Evolutionary conservation across 2,329 filamentous ascomycete genomes (phyloP).

Genomic region (Rhinocladiella similis): DNA sequence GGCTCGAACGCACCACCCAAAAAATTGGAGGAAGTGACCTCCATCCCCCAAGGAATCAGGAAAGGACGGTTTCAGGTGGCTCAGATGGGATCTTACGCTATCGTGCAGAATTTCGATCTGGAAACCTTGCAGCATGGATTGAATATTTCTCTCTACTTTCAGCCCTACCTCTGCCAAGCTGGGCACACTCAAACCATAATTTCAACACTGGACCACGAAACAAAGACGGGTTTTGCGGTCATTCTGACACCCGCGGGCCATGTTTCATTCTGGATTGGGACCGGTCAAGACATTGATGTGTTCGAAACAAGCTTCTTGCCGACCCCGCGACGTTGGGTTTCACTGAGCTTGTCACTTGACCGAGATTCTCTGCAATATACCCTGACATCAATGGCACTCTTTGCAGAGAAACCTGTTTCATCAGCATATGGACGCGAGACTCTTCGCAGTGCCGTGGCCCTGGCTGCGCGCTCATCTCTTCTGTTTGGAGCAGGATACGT

Average conservation of each 20-base stretch:
- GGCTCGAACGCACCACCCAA: slow-evolving; percentile 5
- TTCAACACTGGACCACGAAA: slow-evolving; percentile 12
- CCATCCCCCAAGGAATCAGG: slow-evolving; percentile 6
- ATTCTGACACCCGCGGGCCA: slow-evolving; percentile 6
- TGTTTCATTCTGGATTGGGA: slow-evolving; percentile 15
- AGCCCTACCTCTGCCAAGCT: too few relatives aligned
- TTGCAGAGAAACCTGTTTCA: too few relatives aligned
- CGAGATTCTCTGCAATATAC: too few relatives aligned
- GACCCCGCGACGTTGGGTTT: too few relatives aligned
- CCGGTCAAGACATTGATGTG: slow-evolving; percentile 4
- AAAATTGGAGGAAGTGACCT: slow-evolving; percentile 3
- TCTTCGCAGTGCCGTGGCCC: too few relatives aligned
- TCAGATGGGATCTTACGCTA: too few relatives aligned
- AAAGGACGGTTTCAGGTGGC: not conserved
- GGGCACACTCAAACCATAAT: slow-evolving; percentile 15
- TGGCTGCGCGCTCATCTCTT: not conserved
- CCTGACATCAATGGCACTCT: too few relatives aligned
- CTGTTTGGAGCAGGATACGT: slow-evolving; percentile 1
- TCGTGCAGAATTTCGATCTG: too few relatives aligned
- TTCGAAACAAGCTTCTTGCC: slow-evolving; percentile 1
- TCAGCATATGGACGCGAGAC: too few relatives aligned
- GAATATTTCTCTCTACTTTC: too few relatives aligned
- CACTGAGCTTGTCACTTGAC: slow-evolving; percentile 5
- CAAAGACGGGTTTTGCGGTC: slow-evolving; percentile 16
- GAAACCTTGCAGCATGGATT: too few relatives aligned